These are phyloP conservation scores for Penicillium ucsense DNA, from an alignment of 495 filamentous ascomycete species.

Conservation along the genomic window DNA sequence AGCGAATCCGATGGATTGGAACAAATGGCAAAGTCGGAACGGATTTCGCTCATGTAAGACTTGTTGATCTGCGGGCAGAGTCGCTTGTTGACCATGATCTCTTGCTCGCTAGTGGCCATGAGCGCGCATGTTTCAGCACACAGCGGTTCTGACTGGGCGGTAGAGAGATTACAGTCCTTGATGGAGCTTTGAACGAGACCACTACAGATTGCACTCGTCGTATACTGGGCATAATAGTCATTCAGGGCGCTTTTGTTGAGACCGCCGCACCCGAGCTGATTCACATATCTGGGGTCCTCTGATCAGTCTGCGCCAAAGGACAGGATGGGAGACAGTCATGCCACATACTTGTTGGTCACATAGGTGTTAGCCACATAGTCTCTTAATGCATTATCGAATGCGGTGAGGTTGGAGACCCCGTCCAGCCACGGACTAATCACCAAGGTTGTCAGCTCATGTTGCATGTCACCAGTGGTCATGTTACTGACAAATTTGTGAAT, in stretches of 20 bases:
- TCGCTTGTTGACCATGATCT: conserved; percentile 62
- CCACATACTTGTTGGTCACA: conserved; percentile 60
- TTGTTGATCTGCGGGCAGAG: conserved; percentile 56
- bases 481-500: conserved; percentile 65
- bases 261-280: conserved; percentile 68
- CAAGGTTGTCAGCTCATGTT: background rate
- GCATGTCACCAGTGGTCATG: background rate
- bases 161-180: conserved; percentile 54
- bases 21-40: conserved; percentile 89
- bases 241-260: conserved; percentile 73
- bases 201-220: conserved; percentile 88
- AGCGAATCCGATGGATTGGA: conserved; percentile 71
- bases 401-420: conserved; percentile 61
- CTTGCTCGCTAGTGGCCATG: conserved; percentile 73
- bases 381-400: conserved; percentile 70
- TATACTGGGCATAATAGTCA: conserved; percentile 86
- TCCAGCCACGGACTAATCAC: conserved; percentile 70
- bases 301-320: conserved; percentile 9
- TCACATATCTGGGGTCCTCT: conserved; percentile 19
- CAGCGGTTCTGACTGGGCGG: conserved; percentile 57
- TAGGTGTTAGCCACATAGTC: conserved; percentile 67
- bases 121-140: conserved; percentile 88
- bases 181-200: conserved; percentile 89
- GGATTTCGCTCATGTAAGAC: conserved; percentile 65
- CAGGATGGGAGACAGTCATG: too few relatives aligned